A percentile compares a stretch with the other conserved stretches of the same genome.
These are phyloP conservation scores for Leishmania gerbilli DNA, from an alignment of 208 protist species.

Conservation along the genomic window DNA sequence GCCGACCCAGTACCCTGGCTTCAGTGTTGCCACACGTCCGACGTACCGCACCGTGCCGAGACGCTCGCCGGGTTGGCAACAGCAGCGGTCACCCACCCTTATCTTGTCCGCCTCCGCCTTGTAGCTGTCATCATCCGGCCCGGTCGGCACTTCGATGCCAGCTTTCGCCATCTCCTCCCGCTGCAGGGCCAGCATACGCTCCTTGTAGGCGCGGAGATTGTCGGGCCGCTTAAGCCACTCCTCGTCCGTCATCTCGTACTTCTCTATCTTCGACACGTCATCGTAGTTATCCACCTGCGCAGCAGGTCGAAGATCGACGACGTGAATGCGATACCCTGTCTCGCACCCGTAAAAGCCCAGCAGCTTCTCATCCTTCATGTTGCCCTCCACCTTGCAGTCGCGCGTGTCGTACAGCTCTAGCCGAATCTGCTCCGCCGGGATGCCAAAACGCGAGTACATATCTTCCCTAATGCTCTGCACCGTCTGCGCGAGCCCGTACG, in stretches of 20 bases:
- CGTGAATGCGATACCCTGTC: conserved; percentile 86
- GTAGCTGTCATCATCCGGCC: conserved; percentile 60
- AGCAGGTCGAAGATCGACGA: conserved; percentile 85
- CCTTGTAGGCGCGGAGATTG: conserved; percentile 81
- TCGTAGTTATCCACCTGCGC: conserved; percentile 72
- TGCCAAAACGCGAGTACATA: conserved; percentile 84
- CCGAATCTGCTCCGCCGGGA: conserved; percentile 57
- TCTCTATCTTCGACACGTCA: conserved; percentile 90
- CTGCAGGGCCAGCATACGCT: conserved; percentile 72
- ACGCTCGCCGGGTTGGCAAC: conserved; percentile 79
- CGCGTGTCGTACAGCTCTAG: conserved; percentile 83
- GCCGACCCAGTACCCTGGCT: conserved; percentile 91
- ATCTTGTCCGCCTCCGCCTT: conserved; percentile 74
- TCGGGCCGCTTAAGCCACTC: conserved; percentile 88
- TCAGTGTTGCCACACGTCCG: conserved; percentile 77
- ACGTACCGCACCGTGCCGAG: conserved; percentile 88
- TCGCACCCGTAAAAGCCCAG: conserved; percentile 87
- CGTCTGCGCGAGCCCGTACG: conserved; percentile 72
- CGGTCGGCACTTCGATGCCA: conserved; percentile 44
- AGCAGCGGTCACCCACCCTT: conserved; percentile 84
- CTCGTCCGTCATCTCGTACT: conserved; percentile 91
- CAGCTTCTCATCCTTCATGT: conserved; percentile 77
- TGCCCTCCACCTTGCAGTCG: conserved; percentile 53
- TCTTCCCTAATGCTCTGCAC: conserved; percentile 85
- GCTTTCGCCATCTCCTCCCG: conserved; percentile 66